Evolutionary conservation across 768 basidiomycete species (phyloP), one percentile per base, ranked within the genome.

Genomic region (Floccularia luteovirens): DNA sequence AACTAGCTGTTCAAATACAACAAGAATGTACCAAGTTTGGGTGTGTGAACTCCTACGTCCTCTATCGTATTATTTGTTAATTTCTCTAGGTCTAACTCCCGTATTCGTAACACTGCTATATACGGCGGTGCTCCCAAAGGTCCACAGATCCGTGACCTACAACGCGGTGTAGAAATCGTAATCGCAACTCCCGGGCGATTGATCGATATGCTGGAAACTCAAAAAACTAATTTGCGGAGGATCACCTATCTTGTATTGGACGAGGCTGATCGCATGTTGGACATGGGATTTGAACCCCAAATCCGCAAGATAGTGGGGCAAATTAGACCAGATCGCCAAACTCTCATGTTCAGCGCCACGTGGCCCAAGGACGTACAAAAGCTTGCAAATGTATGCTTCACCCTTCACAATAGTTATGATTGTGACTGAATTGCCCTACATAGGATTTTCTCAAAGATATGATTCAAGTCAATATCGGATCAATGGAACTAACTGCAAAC

Each of bases 271-370:
- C 90, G 96, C 56, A 99, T 99, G 96, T 76, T 99, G 48, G 96
- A 99, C 70, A 99, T 99, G 96, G 96, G 96, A 73, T 99, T 99
- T 68, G 96, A 99, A 67, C 96, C 96, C 39, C 96, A 99, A 61
- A 98, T 99, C 58, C 77, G 93, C 57, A 98, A 98, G 69, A 97
- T 99, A 48, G 89, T 98, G 49, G 72, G 82, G 50, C 96, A 99
- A 63, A 93, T 99, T 55, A 82, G 96, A 28, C 96, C 96, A 31
- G 96, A 99, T 69, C 79, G 96, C 54, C 96, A 99, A 58, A 99
- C 96, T 1, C 75, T 98, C 49, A 96, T 99, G 82, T 99, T 99
- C 73, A 96, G 91, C 39, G 96, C 96, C 10, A 99, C 96, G 5
- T 99, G 96, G 96, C 96, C 96, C 11, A 98, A 97, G 64, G 96